Evolutionary conservation across 1,284 basidiomycete species (phyloP), one percentile per base, ranked within the genome.

Genomic region (Cryptococcus neoformans): DNA sequence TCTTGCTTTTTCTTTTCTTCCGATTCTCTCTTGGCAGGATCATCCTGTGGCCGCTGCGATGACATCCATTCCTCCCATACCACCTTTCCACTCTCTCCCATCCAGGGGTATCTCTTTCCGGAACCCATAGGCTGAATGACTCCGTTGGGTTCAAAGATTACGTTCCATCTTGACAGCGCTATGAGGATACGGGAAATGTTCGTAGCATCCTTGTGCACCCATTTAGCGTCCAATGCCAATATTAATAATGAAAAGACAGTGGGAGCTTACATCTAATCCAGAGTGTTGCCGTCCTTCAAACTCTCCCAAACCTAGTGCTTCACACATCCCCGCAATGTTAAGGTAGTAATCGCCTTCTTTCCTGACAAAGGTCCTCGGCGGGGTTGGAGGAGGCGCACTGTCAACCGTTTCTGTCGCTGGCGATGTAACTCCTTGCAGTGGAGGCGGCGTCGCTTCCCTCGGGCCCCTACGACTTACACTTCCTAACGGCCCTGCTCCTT

Each of bases 231-330:
- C 17, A 12, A 14, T 28, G 39, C 28, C 17, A 12, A 10, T 39
- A 36, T 41, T 41, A 11, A 41, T 3, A 41, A 41, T 16, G 21
- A 17, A 53, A n/a, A 17, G 36, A 12, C 6, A 7, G 6, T 7
- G 2, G 17, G 17, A 10, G 44, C 88, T 80, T 65, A 92, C 90
- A 74, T 92, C 90, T 44, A 94, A 87, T 17, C 92, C 92, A 66
- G 86, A 87, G 75, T 96, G 92, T 59, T 86, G 83, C 64, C 89
- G 83, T 12, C 92, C 92, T 72, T 87, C 78, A 68, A 96, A 96
- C 1, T 65, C 64, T 0, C 75, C 72, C 38, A 80, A 58, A 4
- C 81, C 68, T 2, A 80, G 65, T 6, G 65, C 65, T n/a, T 60
- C 55, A 11, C 80, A 57, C 64, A 78, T 76, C 1, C 70, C 74